Evolutionary conservation across 345 rosid species (phyloP), one percentile per base, ranked within the genome.

Genomic region (Pelargonium nanum): DNA sequence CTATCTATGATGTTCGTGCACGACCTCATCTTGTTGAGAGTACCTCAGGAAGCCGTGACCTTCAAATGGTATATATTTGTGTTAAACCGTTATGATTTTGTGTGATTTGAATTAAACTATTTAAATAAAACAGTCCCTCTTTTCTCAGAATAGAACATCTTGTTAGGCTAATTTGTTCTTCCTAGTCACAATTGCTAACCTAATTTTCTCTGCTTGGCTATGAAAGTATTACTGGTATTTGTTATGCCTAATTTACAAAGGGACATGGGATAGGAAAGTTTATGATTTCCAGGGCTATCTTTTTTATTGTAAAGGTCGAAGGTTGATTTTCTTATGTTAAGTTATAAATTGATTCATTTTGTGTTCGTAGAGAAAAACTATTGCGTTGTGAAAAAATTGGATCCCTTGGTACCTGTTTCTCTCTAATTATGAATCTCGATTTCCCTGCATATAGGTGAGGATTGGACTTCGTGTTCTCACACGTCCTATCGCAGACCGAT

Each of bases 381-480:
- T 57, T 9, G 21, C 23, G 22, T 22, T 19, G 19, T 26, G 16
- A 25, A 19, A 20, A 23, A 58, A 28, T 58, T 8, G 23, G 25
- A 58, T 28, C 51, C 45, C 30, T 53, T 26, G 28, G 50, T 34
- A 51, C 57, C 22, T 15, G 25, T 54, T 58, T 58, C 60, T 21
- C 32, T 40, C 52, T 44, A n/a, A 53, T 40, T 22, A 30, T 30
- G 12, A n/a, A 52, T 20, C 54, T 20, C 59, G 32, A 66, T 61
- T 40, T 64, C 67, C 30, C 53, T 71, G n/a, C 32, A 67, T 75
- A 89, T 75, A 89, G 97, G 99, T 93, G 57, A 93, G 78, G 76
- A 93, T 93, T 73, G 97, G 95, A 45, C 96, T 93, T 60, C 84
- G 97, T 62, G 99, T 93, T 68, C 95, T 93, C 65, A 89, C 96